These are phyloP conservation scores for Baudoinia panamericana DNA, from an alignment of 495 filamentous ascomycete species.

Conservation along the genomic window DNA sequence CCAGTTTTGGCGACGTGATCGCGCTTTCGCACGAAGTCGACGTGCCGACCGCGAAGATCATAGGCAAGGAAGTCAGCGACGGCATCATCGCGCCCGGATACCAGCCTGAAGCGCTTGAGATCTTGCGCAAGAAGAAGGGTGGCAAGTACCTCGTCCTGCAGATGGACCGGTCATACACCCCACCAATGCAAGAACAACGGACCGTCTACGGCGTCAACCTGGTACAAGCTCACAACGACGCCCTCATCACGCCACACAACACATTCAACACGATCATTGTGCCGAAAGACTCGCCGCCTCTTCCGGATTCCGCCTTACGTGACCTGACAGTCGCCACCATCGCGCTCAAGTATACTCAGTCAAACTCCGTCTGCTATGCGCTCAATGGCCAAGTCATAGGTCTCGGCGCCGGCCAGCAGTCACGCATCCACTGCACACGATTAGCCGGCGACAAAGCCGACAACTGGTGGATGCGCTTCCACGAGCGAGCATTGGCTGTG, in stretches of 20 bases:
- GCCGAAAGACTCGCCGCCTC: constrained; percentile 56
- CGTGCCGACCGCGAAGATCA: constrained; percentile 80
- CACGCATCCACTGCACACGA: constrained; percentile 93
- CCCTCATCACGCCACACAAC: constrained; percentile 63
- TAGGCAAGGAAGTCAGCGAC: constrained; percentile 93
- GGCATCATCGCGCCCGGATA: constrained; percentile 88
- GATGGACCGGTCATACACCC: constrained; percentile 80
- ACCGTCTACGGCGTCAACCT: constrained; percentile 81
- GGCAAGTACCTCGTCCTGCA: constrained; percentile 92
- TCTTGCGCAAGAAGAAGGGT: constrained; percentile 95
- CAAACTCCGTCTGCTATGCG: constrained; percentile 96
- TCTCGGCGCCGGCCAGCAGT: constrained; percentile 91
- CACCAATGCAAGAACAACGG: constrained; percentile 58
- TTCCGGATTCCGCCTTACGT: constrained; percentile 70
- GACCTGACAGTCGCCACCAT: constrained; percentile 95
- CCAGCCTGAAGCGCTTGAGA: constrained; percentile 67
- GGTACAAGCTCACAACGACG: constrained; percentile 81
- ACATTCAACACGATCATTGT: constrained; percentile 76
- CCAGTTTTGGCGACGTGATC: constrained; percentile 90
- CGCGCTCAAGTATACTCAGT: constrained; percentile 93
- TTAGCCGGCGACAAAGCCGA: constrained; percentile 98
- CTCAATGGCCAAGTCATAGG: constrained; percentile 89
- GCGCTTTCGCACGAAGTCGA: constrained; percentile 85
- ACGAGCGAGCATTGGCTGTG: constrained; percentile 69
- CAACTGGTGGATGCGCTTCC: constrained; percentile 98